These are phyloP conservation scores for Aspergillus glaucus DNA, from an alignment of 2,329 filamentous ascomycete genomes.

Conservation along the genomic window DNA sequence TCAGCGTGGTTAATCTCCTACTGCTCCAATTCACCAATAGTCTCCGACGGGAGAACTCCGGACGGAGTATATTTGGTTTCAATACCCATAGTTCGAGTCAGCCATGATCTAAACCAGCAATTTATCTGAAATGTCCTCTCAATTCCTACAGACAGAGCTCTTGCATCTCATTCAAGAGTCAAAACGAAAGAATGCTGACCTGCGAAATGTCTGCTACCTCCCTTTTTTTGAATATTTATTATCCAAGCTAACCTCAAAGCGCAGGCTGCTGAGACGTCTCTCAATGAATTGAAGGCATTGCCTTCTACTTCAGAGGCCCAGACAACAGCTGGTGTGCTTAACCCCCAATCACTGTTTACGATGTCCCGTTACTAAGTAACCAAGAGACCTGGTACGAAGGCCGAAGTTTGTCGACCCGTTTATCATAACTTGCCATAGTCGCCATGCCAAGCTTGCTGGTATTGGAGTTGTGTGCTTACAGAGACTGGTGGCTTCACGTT, in stretches of 20 bases:
- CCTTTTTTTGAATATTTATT: constrained; percentile 10
- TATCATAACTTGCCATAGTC: constrained; percentile 83
- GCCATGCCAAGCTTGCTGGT: constrained; percentile 81
- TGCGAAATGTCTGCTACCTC: constrained; percentile 56
- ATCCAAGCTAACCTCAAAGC: constrained; percentile 18
- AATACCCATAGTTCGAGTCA: constrained; percentile 3
- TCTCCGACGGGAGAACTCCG: background rate
- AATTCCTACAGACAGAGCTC: constrained; percentile 82
- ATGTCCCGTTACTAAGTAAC: constrained; percentile 18
- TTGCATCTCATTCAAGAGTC: constrained; percentile 90
- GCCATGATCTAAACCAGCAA: constrained; percentile 25
- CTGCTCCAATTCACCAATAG: background rate
- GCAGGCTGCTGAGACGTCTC: constrained; percentile 85
- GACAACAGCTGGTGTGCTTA: constrained; percentile 57
- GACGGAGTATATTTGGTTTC: background rate
- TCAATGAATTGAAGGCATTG: constrained; percentile 78
- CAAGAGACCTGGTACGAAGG: constrained; percentile 70
- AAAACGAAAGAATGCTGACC: constrained; percentile 86
- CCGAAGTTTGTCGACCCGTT: constrained; percentile 88
- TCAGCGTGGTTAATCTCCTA: background rate
- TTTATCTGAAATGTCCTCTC: constrained; percentile 68
- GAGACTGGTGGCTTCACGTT: constrained; percentile 74
- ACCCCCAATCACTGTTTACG: constrained; percentile 1
- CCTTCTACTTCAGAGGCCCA: constrained; percentile 69
- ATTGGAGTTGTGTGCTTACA: constrained; percentile 87